Evolutionary conservation across 352 stramenopile genomes (phyloP).

Genomic region (Globisporangium lucens): DNA sequence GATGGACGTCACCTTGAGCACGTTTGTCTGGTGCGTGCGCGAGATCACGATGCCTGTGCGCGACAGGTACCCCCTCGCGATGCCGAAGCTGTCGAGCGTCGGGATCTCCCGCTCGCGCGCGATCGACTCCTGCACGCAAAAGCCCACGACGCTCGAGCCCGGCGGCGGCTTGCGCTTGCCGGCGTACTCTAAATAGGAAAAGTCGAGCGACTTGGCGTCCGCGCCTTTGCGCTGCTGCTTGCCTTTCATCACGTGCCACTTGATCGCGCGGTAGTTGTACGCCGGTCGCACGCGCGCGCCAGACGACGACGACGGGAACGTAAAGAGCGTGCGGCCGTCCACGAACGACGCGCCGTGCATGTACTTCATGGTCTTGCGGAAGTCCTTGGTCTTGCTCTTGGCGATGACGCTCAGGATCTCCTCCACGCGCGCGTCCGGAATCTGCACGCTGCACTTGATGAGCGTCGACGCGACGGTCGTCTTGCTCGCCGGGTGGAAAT

Average conservation of each 20-base stretch:
- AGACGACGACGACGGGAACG: slow-evolving; percentile 48
- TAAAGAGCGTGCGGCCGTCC: slow-evolving; percentile 33
- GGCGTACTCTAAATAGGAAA: slow-evolving; percentile 79
- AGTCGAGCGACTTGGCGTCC: slow-evolving; percentile 31
- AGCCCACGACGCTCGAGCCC: slow-evolving; percentile 56
- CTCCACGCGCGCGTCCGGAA: slow-evolving; percentile 46
- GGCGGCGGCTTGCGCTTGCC: slow-evolving; percentile 28
- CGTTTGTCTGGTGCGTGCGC: slow-evolving; percentile 67
- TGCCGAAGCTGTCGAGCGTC: slow-evolving; percentile 57
- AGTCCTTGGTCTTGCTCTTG: slow-evolving; percentile 59
- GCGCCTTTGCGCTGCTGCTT: slow-evolving; percentile 3
- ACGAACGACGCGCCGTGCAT: slow-evolving; percentile 56
- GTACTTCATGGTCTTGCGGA: slow-evolving; percentile 50
- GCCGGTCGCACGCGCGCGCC: slow-evolving; percentile 23
- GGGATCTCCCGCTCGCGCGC: slow-evolving; percentile 58
- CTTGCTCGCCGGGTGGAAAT: slow-evolving; percentile 62
- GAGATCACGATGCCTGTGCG: slow-evolving; percentile 73
- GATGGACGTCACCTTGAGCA: slow-evolving; percentile 66
- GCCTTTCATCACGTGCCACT: slow-evolving; percentile 46
- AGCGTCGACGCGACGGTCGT: slow-evolving; percentile 53
- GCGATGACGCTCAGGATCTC: slow-evolving; percentile 55
- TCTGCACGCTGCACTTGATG: slow-evolving; percentile 58
- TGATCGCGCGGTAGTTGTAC: slow-evolving; percentile 62
- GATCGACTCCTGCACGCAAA: slow-evolving; percentile 78
- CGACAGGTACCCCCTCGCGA: slow-evolving; percentile 51